phyloP scores from a whole-genome alignment of 345 rosid genomes.

The Pistacia vera region DNA sequence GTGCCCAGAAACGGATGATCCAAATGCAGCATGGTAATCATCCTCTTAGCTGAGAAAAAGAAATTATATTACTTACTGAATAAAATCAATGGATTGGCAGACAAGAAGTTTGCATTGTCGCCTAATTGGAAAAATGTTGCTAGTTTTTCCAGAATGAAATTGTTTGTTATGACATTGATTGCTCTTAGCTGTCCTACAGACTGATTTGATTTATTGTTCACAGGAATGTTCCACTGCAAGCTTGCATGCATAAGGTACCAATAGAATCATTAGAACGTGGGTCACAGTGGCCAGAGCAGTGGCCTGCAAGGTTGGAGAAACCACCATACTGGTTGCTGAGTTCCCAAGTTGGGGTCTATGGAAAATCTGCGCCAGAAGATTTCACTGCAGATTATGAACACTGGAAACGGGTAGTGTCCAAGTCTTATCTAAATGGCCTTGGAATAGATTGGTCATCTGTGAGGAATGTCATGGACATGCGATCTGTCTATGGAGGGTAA shows the following conservation, averaged over 20 bases:
- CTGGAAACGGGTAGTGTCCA: slow-evolving; percentile 89
- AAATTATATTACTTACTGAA: background rate
- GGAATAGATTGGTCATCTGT: slow-evolving; percentile 87
- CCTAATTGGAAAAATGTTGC: background rate
- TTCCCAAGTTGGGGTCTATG: slow-evolving; percentile 88
- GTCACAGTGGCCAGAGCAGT: slow-evolving; percentile 90
- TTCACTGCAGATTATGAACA: slow-evolving; percentile 71
- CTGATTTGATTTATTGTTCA: slow-evolving; percentile 18
- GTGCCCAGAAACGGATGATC: slow-evolving; percentile 81
- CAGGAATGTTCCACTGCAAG: slow-evolving; percentile 88
- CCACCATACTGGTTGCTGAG: slow-evolving; percentile 85
- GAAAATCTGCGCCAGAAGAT: slow-evolving; percentile 92
- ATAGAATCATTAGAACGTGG: slow-evolving; percentile 64
- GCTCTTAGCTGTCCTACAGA: background rate
- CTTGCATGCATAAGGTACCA: slow-evolving; percentile 89
- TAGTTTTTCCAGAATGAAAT: background rate
- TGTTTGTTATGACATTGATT: background rate
- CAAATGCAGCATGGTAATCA: slow-evolving; percentile 86
- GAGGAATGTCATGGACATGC: slow-evolving; percentile 98
- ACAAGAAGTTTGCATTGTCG: background rate
- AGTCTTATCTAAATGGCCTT: slow-evolving; percentile 77
- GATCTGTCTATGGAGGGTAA: slow-evolving; percentile 94
- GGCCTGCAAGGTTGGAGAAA: slow-evolving; percentile 86
- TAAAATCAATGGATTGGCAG: background rate
- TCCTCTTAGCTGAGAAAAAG: background rate